Base-by-base conservation (phyloP, 2,329 filamentous ascomycete genomes). In the Pseudophaeomoniella oleicola region DNA sequence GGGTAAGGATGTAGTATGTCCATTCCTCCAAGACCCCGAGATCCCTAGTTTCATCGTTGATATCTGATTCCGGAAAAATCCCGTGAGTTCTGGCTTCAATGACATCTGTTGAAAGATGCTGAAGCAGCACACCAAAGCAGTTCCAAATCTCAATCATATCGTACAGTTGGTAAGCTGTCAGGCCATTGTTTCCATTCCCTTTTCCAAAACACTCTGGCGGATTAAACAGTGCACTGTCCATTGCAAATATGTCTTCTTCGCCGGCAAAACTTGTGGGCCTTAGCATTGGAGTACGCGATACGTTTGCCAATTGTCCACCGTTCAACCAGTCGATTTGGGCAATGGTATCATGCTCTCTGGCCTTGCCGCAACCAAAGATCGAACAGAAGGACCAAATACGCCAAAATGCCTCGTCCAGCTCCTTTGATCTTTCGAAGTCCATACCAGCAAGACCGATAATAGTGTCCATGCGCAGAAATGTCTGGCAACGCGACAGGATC, bases 121-220 rank as follows among this genome's bases (percentile, higher is more conserved):
- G 65, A 3, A 78, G 52, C 5, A 79, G 54, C 4, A 68, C 64
- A 14, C 63, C 62, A 30, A 78, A 50, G 46, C 73, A 77, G 6
- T 67, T 72, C 74, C 74, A 78, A 9, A 78, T 61, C 46, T 78
- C 75, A 29, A 64, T 72, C 62, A 78, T 75, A 48, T 78, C 72
- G 43, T 74, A 76, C 6, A 78, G 57, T 45, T 78, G 64, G 37
- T 64, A 60, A 3, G 67, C 61, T 5, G 60, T 64, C 30, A 78
- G 56, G 1, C 73, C 73, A 10, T 54, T 59, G n/a, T 27, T 9
- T 11, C 49, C 50, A 44, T 78, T 78, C 2, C 73, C 72, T 36
- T 57, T 58, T 3, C 64, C 72, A 42, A 78, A 78, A n/a, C 64
- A 65, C 16, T 69, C 62, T 1, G 72, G 66, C 4, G 70, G 64